Conservation (phyloP, 805 yeast genomes). For the Lipomyces anomalus region DNA sequence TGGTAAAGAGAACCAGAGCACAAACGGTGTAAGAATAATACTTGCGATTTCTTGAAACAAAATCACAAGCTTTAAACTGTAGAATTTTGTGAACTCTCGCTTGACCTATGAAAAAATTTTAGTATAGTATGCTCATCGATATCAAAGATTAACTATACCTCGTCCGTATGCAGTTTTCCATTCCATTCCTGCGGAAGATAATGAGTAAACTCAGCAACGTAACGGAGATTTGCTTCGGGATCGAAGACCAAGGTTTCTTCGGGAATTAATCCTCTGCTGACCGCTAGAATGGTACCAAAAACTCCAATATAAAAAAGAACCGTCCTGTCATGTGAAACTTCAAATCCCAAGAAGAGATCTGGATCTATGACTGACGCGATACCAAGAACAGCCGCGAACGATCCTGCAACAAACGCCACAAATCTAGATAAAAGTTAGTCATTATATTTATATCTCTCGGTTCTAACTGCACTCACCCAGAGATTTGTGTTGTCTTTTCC, state of each 20-base stretch:
- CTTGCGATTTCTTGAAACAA: slow-evolving; percentile 75
- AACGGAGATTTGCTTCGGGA: slow-evolving; percentile 79
- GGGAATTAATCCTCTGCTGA: slow-evolving; percentile 65
- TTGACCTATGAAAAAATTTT: slow-evolving; percentile 46
- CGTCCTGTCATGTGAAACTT: slow-evolving; percentile 72
- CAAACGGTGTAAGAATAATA: slow-evolving; percentile 76
- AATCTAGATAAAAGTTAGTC: too few relatives aligned
- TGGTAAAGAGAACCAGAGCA: slow-evolving; percentile 81
- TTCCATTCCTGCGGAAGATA: slow-evolving; percentile 86
- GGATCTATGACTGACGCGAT: slow-evolving; percentile 75
- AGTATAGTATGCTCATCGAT: too few relatives aligned
- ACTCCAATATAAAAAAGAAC: slow-evolving; percentile 83
- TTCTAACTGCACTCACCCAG: slow-evolving; percentile 3
- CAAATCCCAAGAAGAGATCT: slow-evolving; percentile 84
- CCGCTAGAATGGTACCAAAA: slow-evolving; percentile 83
- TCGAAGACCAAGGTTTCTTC: slow-evolving; percentile 72
- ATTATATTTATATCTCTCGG: neutral
- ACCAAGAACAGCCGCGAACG: slow-evolving; percentile 83
- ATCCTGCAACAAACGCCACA: slow-evolving; percentile 72
- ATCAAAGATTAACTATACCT: too few relatives aligned
- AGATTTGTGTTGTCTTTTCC: slow-evolving; percentile 51
- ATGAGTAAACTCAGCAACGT: slow-evolving; percentile 83
- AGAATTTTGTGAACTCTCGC: slow-evolving; percentile 71
- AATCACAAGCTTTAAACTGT: slow-evolving; percentile 64
- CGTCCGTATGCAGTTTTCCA: slow-evolving; percentile 74